Percentiles rank a stretch among this genome's conserved stretches.
These are phyloP conservation scores for Aspergillus pseudoterreus DNA, from an alignment of 2,329 filamentous ascomycete genomes.

Conservation along the genomic window DNA sequence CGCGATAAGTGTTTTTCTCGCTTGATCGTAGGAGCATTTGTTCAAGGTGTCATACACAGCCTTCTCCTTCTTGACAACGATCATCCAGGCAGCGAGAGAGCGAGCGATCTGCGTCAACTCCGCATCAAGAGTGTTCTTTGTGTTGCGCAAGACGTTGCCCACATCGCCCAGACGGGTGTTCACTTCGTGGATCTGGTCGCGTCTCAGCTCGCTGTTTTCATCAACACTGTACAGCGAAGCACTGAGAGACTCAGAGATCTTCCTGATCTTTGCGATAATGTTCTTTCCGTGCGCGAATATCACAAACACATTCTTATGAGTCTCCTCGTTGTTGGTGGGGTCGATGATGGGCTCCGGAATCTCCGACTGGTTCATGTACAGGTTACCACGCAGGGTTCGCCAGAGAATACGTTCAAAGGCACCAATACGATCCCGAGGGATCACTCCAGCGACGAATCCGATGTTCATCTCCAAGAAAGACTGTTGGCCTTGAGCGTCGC, in stretches of 20 bases:
- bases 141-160: conserved; percentile 88
- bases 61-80: conserved; percentile 97
- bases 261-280: conserved; percentile 96
- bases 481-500: conserved; percentile 63
- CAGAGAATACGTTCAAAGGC: conserved; percentile 97
- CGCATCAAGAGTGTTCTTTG: conserved; percentile 86
- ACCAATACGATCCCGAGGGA: conserved; percentile 84
- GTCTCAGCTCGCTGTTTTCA: conserved; percentile 90
- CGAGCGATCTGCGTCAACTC: conserved; percentile 92
- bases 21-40: conserved; percentile 92
- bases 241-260: conserved; percentile 96
- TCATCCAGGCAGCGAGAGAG: conserved; percentile 93
- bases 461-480: conserved; percentile 99
- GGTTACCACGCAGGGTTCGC: conserved; percentile 92
- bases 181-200: conserved; percentile 96
- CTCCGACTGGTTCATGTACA: conserved; percentile 99
- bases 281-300: conserved; percentile 99
- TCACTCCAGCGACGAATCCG: conserved; percentile 95
- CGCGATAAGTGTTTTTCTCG: conserved; percentile 91
- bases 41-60: conserved; percentile 94
- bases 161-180: conserved; percentile 90
- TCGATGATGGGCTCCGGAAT: conserved; percentile 91
- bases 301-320: conserved; percentile 98
- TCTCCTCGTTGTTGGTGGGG: conserved; percentile 83
- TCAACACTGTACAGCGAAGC: conserved; percentile 96